phyloP scores from a whole-genome alignment of 768 basidiomycete species.

The Russula lepida region DNA sequence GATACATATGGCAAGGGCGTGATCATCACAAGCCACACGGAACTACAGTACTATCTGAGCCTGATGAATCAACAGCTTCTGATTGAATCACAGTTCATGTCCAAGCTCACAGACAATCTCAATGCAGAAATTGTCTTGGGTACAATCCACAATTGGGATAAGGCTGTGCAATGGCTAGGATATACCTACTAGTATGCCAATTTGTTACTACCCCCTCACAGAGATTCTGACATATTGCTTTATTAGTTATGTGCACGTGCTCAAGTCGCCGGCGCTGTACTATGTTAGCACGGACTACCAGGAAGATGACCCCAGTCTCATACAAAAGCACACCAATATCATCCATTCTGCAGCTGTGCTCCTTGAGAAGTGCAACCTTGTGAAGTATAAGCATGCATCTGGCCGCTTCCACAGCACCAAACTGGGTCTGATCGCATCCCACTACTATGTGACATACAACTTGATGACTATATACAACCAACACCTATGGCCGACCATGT shows the following conservation, averaged over 20 bases:
- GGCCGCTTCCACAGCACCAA: conserved; percentile 92
- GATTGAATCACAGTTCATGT: conserved; percentile 92
- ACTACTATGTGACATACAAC: conserved; percentile 91
- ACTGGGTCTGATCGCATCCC: conserved; percentile 86
- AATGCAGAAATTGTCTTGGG: conserved; percentile 97
- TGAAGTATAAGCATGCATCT: conserved; percentile 86
- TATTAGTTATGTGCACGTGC: conserved; percentile 86
- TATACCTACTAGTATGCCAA: conserved; percentile 66
- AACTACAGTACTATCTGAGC: conserved; percentile 94
- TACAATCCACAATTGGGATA: conserved; percentile 88
- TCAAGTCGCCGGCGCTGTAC: conserved; percentile 81
- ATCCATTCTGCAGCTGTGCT: conserved; percentile 87
- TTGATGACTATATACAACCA: conserved; percentile 98
- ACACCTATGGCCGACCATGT: conserved; percentile 82
- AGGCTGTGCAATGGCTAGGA: conserved; percentile 95
- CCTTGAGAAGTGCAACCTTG: conserved; percentile 86
- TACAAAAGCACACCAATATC: conserved; percentile 94
- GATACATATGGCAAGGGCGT: conserved; percentile 97
- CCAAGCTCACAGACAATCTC: conserved; percentile 86
- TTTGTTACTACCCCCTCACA: conserved; percentile 1
- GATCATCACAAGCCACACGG: conserved; percentile 96
- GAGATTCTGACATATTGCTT: conserved; percentile 19
- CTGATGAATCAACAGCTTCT: conserved; percentile 96
- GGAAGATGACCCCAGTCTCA: conserved; percentile 70
- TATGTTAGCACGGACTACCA: conserved; percentile 84